These are phyloP conservation scores for Primulina tabacum DNA, from an alignment of 257 asterid genomes.

Conservation along the genomic window DNA sequence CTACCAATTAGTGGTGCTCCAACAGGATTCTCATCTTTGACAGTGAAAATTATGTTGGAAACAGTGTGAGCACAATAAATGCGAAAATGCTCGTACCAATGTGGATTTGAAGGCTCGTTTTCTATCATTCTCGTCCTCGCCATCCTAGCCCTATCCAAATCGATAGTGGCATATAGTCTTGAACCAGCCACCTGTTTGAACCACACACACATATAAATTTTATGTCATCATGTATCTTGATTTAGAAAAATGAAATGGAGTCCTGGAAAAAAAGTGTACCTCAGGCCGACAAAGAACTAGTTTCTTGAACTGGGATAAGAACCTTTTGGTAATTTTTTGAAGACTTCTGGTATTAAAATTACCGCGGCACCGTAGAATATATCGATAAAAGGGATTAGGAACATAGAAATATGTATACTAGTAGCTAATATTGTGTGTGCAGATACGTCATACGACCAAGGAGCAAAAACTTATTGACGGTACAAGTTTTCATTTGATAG, in stretches of 20 bases:
- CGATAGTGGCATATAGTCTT: conserved; percentile 67
- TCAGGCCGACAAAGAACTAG: conserved; percentile 53
- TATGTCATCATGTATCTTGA: neutral
- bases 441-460: neutral
- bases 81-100: conserved; percentile 61
- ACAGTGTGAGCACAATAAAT: conserved; percentile 70
- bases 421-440: neutral
- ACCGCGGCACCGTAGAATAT: neutral
- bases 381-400: neutral
- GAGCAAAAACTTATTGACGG: neutral
- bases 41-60: conserved; percentile 59
- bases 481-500: too few species aligned
- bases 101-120: conserved; percentile 54
- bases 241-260: neutral
- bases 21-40: conserved; percentile 54
- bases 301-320: conserved; percentile 45
- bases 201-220: too few species aligned
- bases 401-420: neutral
- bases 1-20: conserved; percentile 84
- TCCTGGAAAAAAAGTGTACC: conserved; percentile 26
- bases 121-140: conserved; percentile 55
- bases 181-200: conserved; percentile 48
- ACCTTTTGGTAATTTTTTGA: conserved; percentile 33
- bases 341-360: conserved; percentile 39
- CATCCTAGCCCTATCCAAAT: conserved; percentile 64